A percentile compares a stretch with the other conserved stretches of the same genome.
These are phyloP conservation scores for Alloascoidea africana DNA, from an alignment of 805 yeast genomes.

Conservation along the genomic window DNA sequence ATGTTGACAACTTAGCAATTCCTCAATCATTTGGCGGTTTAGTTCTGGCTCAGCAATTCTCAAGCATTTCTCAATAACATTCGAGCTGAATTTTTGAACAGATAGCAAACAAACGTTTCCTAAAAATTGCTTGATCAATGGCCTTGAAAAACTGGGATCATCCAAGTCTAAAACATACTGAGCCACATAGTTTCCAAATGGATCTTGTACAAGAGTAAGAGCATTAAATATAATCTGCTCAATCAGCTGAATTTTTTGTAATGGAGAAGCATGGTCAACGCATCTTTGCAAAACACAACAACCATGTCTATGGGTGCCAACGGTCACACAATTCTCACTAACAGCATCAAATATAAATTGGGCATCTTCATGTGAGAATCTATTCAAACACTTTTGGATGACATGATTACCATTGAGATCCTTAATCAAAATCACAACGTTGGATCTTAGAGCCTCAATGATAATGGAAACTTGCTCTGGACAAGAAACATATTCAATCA, in stretches of 20 bases:
- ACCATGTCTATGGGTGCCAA: slow-evolving; percentile 94
- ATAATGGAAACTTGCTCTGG: slow-evolving; percentile 58
- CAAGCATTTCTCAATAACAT: slow-evolving; percentile 85
- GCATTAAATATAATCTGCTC: slow-evolving; percentile 54
- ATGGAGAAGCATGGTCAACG: slow-evolving; percentile 69
- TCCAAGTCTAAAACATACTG: slow-evolving; percentile 78
- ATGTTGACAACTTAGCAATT: slow-evolving; percentile 32
- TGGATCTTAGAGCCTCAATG: slow-evolving; percentile 42
- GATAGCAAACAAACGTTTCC: slow-evolving; percentile 46
- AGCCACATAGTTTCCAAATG: slow-evolving; percentile 93
- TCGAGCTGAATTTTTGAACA: slow-evolving; percentile 85
- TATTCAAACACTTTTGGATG: slow-evolving; percentile 80
- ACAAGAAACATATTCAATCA: slow-evolving; percentile 67
- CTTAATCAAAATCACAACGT: slow-evolving; percentile 66
- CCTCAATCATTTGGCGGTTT: slow-evolving; percentile 34
- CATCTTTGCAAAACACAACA: slow-evolving; percentile 95
- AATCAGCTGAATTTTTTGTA: slow-evolving; percentile 56
- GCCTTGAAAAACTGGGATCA: slow-evolving; percentile 17
- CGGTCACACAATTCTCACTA: slow-evolving; percentile 51
- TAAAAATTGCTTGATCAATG: slow-evolving; percentile 30
- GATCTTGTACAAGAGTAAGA: slow-evolving; percentile 68
- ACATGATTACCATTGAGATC: slow-evolving; percentile 96
- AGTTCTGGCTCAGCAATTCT: slow-evolving; percentile 28
- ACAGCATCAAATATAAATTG: slow-evolving; percentile 90
- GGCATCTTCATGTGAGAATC: slow-evolving; percentile 46